Percentiles rank a stretch among this genome's conserved stretches.
Evolutionary conservation across 23 red algal genomes (phyloP).

Genomic region (Gracilaria caudata): DNA sequence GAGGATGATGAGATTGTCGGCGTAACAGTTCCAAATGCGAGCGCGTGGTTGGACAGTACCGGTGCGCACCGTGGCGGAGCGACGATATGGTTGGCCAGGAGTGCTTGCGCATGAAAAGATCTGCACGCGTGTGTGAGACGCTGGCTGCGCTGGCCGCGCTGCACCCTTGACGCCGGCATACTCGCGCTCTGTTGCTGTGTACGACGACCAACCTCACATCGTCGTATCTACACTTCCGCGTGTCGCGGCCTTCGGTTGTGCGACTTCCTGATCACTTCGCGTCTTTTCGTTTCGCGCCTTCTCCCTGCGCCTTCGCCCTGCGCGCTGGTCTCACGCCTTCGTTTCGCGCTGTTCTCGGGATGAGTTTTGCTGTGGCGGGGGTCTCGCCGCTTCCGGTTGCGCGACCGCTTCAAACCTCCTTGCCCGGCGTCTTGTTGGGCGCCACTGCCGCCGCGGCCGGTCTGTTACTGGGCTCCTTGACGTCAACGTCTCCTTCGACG

Average conservation of each 20-base stretch:
- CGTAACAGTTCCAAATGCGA: background rate
- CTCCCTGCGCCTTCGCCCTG: background rate
- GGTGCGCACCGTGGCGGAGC: background rate
- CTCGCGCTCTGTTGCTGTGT: background rate
- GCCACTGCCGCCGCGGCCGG: constrained; percentile 40
- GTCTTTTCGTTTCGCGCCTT: background rate
- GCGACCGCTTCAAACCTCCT: constrained; percentile 8
- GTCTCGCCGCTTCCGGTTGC: background rate
- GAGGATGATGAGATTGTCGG: background rate
- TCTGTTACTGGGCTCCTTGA: background rate
- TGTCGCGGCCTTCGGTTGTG: background rate
- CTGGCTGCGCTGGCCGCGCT: constrained; percentile 11
- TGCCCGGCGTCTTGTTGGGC: constrained; percentile 33
- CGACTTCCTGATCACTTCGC: background rate
- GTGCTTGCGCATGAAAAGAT: background rate
- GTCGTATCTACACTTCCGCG: background rate
- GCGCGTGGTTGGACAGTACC: background rate
- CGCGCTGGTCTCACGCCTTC: background rate
- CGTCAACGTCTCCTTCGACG: background rate
- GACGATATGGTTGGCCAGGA: background rate
- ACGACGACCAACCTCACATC: no score
- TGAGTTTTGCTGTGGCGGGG: background rate
- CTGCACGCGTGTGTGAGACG: background rate
- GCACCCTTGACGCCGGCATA: background rate
- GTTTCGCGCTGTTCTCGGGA: background rate